A percentile compares a stretch with the other conserved stretches of the same genome.
These are phyloP conservation scores for Entomophthora muscae DNA, from an alignment of 371 early-diverging fungal genomes.

Conservation along the genomic window DNA sequence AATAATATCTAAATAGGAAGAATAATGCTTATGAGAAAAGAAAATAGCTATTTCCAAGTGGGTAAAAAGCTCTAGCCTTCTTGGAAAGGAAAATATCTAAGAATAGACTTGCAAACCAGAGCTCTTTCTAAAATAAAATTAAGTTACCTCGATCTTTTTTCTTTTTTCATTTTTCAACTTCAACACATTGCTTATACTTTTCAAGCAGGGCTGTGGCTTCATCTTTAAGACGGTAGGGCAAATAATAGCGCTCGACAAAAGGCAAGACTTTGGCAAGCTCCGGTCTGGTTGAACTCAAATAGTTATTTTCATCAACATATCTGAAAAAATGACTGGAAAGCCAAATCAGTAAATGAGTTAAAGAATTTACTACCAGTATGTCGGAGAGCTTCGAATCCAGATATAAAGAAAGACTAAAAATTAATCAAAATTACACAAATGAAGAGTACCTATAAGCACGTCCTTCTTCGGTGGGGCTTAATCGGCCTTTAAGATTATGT, in stretches of 20 bases:
- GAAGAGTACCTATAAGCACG: neutral
- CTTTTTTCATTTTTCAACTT: constrained; percentile 1
- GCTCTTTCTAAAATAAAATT: neutral
- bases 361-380: neutral
- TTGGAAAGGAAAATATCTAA: neutral
- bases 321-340: neutral
- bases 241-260: neutral
- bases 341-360: neutral
- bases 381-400: neutral
- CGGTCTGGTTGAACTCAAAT: neutral
- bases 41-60: neutral
- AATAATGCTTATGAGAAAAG: neutral
- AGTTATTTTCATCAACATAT: constrained; percentile 1
- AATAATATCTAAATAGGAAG: neutral
- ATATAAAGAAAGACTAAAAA: neutral
- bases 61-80: neutral
- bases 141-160: neutral
- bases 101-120: neutral
- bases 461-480: neutral
- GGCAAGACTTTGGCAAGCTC: neutral
- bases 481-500: neutral
- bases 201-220: neutral
- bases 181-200: constrained; percentile 4
- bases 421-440: neutral
- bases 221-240: neutral